Evolutionary conservation across 208 protist genomes (phyloP), one percentile per base, ranked within the genome.

Genomic region (Leishmania guyanensis): DNA sequence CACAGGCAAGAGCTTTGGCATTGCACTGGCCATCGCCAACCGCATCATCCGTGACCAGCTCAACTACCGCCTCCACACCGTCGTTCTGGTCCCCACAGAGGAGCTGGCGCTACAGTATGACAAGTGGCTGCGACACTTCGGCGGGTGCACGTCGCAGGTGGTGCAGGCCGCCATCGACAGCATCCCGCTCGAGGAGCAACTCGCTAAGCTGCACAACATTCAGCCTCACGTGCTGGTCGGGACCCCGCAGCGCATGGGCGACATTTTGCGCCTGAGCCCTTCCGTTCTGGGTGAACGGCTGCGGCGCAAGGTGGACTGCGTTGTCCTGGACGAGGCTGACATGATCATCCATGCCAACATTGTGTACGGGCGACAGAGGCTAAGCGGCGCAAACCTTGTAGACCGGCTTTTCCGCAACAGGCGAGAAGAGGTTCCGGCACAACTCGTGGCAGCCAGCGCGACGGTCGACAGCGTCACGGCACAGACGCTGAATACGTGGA

Each of bases 101-200:
- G 94, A 98, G 84, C 84, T 98, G 29, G 90, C 92, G 26, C 84
- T 96, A 81, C 94, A 98, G 87, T 98, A 98, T 85, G 93, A 96
- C 68, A 94, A 96, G 84, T 98, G 94, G 93, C 82, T 98, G 46
- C 86, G 92, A 2, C 89, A 96, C 84, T 95, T 98, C 89, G 87
- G 91, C 60, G 93, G 93, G 33, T 90, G 86, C 86, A 94, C 88
- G 9, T 78, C 91, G 62, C 93, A 96, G 86, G 86, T 98, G 3
- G 90, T 93, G 76, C 93, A 96, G 88, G 91, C 78, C 5, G 94
- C 93, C 3, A 88, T 96, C 29, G 91, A 93, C 65, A 87, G 88
- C 77, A 91, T 96, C 65, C 88, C 94, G 9, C 88, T 95, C 16
- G 93, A 96, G 72, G 86, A 82, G 36, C 94, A 98, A 78, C 84